phyloP scores from a whole-genome alignment of 148 eudicot species.

The Cornus controversa region DNA sequence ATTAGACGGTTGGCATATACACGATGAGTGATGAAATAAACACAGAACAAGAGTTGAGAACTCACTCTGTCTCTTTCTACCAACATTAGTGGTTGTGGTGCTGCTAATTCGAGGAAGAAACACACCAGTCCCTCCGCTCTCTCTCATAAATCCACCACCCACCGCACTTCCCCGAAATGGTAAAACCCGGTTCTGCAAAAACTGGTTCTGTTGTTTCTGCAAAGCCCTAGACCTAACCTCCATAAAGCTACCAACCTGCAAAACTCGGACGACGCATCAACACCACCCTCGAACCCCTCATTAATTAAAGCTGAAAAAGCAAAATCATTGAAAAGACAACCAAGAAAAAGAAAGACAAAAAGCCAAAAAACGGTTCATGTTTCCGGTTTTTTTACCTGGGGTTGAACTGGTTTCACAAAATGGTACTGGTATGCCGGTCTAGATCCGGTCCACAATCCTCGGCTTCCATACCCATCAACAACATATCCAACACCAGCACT shows the following conservation, averaged over 20 bases:
- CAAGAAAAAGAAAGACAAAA: neutral
- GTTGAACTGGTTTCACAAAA: neutral
- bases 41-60: neutral
- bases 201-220: neutral
- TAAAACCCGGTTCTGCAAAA: neutral
- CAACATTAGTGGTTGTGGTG: neutral
- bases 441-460: neutral
- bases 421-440: neutral
- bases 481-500: neutral
- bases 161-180: neutral
- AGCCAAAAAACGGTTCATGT: neutral
- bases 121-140: slow-evolving; percentile 14
- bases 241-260: slow-evolving; percentile 11
- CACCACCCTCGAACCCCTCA: neutral
- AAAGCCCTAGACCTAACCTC: neutral
- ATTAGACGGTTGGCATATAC: too few relatives aligned
- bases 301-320: neutral
- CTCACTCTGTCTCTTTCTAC: slow-evolving; percentile 1
- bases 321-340: too few relatives aligned
- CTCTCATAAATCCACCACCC: slow-evolving; percentile 1
- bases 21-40: too few relatives aligned
- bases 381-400: neutral
- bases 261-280: neutral
- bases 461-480: neutral
- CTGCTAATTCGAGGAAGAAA: slow-evolving; percentile 11